Evolutionary conservation across 2,329 filamentous ascomycete species (phyloP), one percentile per base, ranked within the genome.

Genomic region (Botryosphaeria dothidea): DNA sequence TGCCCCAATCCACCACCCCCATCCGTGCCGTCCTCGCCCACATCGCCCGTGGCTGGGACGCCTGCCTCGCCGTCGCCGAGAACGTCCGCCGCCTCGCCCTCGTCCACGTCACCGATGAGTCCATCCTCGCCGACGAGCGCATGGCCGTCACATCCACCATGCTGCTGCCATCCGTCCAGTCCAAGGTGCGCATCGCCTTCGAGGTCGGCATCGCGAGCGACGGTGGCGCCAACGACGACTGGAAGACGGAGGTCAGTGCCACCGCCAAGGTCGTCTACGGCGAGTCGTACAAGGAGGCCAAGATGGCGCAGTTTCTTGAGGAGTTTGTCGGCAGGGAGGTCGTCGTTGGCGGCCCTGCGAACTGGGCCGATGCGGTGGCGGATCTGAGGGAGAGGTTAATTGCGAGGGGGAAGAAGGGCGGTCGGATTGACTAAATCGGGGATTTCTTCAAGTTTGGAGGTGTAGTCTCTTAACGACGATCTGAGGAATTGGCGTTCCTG

Each of bases 271-370:
- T 93, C 1, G 81, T 92, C 2, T 95, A 95, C 73, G 92, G 92
- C 0, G 91, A 94, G 77, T 83, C 85, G 66, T 93, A 93, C 75
- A 91, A 92, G 68, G 86, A 88, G 68, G 85, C 82, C 57, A 93
- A 92, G 77, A 89, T 95, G 81, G 81, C 80, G n/a, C 90, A 92
- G 64, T 93, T 91, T 69, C 73, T 95, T 67, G 75, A 80, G 13
- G 83, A 84, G 38, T 82, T 84, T 74, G 79, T 89, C 21, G 77
- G 75, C 0, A 51, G 66, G 0, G 73, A 73, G 15, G 74, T 78
- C 68, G 70, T 71, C 17, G 74, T 77, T 3, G 54, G 25, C 13
- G 34, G 19, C 4, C 43, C 34, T 5, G 23, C 63, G 3, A 51
- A 19, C 0, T 83, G 81, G 80, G 80, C 76, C 4, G 74, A 76